Base-by-base conservation (phyloP, 805 yeast species). In the Wickerhamiella azymoides region DNA sequence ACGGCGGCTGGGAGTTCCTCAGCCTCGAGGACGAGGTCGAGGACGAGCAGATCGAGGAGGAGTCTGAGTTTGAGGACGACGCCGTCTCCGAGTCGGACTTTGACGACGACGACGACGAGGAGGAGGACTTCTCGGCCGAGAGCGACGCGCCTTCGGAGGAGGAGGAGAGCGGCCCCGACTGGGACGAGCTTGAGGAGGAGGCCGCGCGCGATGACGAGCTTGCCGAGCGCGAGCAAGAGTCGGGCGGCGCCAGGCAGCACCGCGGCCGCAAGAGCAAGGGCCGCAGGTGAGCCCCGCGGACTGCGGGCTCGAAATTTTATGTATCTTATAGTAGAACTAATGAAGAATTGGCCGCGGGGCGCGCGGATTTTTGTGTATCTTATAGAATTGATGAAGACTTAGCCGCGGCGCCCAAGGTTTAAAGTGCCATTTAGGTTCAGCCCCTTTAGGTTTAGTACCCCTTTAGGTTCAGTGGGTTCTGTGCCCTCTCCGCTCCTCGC, bases 1-100 rank as follows among this genome's bases (percentile, higher is more conserved):
- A 84, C 57, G 98, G 97, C 47, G 98, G 98, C 45, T 92, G 98
- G 98, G 73, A 77, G 25, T 85, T 92, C 74, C 73, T 92, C 62
- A 84, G 86, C 25, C 89, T 92, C 36, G 89, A 79, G 39, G 86
- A 88, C 17, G 95, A 80, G 48, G 81, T 74, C 42, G 94, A 77
- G 50, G 82, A 76, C 49, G 92, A 80, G 57, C 93, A 80, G 57
- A 62, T 66, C 13, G 76, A 71, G 33, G 80, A 79, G 55, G 84
- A 80, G 60, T 76, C 76, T 44, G 80, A 73, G 42, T 76, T 74
- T 56, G 76, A 76, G 39, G 74, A 71, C 36, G 79, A 76, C 49
- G 85, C 76, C 43, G 78, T 72, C 25, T 37, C 40, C 14, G 44
- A 41, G 39, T 41, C 44, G 14, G 69, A 67, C 3, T 75, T 68